A percentile compares a stretch with the other conserved stretches of the same genome.
Conservation (phyloP, 306 rosid genomes). For the Acacia acuminata region DNA sequence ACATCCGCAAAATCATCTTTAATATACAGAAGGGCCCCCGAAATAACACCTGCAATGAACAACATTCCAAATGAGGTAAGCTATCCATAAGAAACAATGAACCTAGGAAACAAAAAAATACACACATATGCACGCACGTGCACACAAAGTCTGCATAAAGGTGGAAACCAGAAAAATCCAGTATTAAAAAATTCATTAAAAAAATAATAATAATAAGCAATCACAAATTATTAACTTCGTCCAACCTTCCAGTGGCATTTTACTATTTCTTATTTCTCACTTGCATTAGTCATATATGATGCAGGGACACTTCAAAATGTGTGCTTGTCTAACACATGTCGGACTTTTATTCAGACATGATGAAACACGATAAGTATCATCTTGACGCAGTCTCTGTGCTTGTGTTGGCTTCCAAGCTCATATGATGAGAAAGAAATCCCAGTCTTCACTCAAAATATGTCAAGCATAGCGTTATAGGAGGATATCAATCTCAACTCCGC, state of each 20-base stretch:
- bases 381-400: neutral
- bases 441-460: neutral
- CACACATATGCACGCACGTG: too few species aligned
- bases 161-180: neutral
- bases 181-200: neutral
- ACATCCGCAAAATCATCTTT: conserved; percentile 42
- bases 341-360: neutral
- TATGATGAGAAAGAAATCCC: neutral
- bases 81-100: neutral
- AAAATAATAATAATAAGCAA: neutral
- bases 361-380: neutral
- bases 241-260: neutral
- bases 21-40: conserved; percentile 45
- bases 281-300: neutral
- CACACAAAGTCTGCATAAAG: neutral
- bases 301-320: neutral
- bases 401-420: neutral
- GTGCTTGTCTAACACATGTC: neutral
- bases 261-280: neutral
- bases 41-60: conserved; percentile 43
- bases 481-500: neutral
- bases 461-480: neutral
- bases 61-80: conserved; percentile 6
- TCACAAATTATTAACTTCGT: neutral
- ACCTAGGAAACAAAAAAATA: neutral